These are phyloP conservation scores for Talaromyces islandicus DNA, from an alignment of 2,329 filamentous ascomycete species.

Conservation along the genomic window DNA sequence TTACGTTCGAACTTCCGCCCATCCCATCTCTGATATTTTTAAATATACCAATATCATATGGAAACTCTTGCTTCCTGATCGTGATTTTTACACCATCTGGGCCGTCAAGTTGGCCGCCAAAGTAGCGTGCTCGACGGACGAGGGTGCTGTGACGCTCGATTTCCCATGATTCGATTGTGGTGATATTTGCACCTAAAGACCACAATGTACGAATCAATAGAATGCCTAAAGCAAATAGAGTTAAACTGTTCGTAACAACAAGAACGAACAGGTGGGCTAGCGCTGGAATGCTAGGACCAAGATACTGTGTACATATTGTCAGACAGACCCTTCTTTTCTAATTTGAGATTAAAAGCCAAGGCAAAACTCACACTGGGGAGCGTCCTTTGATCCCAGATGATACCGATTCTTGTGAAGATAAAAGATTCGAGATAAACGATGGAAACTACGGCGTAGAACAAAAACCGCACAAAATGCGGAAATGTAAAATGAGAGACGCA, in stretches of 20 bases:
- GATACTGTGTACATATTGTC: conserved; percentile 39
- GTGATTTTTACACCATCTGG: conserved; percentile 51
- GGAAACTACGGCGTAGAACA: conserved; percentile 53
- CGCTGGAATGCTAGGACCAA: conserved; percentile 50
- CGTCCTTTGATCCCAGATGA: conserved; percentile 51
- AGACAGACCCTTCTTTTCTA: background rate
- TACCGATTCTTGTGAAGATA: conserved; percentile 45
- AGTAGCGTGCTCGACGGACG: conserved; percentile 39
- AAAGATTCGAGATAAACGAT: conserved; percentile 53
- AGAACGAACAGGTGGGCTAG: conserved; percentile 53
- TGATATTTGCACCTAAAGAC: conserved; percentile 52
- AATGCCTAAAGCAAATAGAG: conserved; percentile 50
- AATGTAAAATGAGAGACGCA: conserved; percentile 62
- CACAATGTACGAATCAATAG: conserved; percentile 51
- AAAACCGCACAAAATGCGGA: conserved; percentile 60
- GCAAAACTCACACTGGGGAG: conserved; percentile 47
- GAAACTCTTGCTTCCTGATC: conserved; percentile 57
- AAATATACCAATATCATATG: conserved; percentile 60
- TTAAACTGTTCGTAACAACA: conserved; percentile 49
- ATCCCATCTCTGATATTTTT: conserved; percentile 55
- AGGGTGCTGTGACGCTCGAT: conserved; percentile 45
- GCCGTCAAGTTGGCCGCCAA: conserved; percentile 54
- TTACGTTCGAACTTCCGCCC: conserved; percentile 46
- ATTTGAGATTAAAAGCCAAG: background rate
- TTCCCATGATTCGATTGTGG: conserved; percentile 61